Evolutionary conservation across 2,329 filamentous ascomycete genomes (phyloP).

Genomic region (Pseudopyrenochaeta lycopersici): DNA sequence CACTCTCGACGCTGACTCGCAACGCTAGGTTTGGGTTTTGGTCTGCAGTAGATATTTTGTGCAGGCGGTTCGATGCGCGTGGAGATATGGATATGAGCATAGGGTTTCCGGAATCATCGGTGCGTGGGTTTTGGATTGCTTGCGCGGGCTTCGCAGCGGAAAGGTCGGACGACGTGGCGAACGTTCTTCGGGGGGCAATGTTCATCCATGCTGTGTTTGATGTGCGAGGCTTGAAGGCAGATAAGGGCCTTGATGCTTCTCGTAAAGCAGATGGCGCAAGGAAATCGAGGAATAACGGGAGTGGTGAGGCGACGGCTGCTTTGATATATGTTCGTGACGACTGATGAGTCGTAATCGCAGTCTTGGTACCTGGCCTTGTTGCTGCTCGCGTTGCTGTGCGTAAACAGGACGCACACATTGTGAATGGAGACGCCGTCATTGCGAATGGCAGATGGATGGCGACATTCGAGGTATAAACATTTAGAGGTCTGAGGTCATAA

Average conservation of each 20-base stretch:
- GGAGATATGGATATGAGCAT: constrained; percentile 86
- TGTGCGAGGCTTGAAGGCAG: neutral
- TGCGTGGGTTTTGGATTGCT: constrained; percentile 72
- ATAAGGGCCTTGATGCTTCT: neutral
- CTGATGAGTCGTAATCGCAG: constrained; percentile 8
- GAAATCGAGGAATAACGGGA: constrained; percentile 41
- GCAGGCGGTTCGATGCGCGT: constrained; percentile 74
- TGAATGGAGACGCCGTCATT: constrained; percentile 37
- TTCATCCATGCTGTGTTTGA: constrained; percentile 34
- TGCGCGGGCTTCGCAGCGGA: constrained; percentile 37
- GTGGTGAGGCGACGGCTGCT: constrained; percentile 29
- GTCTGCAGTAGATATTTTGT: constrained; percentile 65
- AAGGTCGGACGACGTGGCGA: constrained; percentile 33
- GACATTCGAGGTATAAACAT: constrained; percentile 2
- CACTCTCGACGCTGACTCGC: constrained; percentile 90
- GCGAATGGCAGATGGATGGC: constrained; percentile 2
- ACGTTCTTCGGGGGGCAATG: constrained; percentile 45
- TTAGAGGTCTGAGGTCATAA: constrained; percentile 22
- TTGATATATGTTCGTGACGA: constrained; percentile 30
- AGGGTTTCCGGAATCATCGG: constrained; percentile 83
- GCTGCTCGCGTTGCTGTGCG: constrained; percentile 25
- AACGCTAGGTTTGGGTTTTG: constrained; percentile 81
- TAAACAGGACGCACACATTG: constrained; percentile 43
- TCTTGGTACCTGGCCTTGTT: neutral
- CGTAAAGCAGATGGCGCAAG: constrained; percentile 32